Base-by-base conservation (phyloP, 2,329 filamentous ascomycete species). In the Aspergillus fischeri region DNA sequence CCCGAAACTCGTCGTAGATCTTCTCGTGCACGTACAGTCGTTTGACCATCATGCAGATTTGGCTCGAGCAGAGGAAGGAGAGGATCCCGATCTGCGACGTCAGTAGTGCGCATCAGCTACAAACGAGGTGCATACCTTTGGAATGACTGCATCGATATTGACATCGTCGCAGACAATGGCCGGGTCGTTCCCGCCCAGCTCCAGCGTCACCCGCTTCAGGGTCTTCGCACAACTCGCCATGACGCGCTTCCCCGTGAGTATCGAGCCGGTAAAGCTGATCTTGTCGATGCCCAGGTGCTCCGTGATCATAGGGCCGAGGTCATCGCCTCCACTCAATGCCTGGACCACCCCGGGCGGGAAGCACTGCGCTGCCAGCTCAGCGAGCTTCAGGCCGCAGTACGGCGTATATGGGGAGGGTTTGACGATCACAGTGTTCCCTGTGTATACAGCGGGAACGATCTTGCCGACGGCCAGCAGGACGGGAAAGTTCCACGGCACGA, bases 401-500 rank as follows among this genome's bases (percentile, higher is more conserved):
- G 85, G 42, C 77, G 84, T 71, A 32, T 66, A 72, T 0, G 70
- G 70, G 0, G 83, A 86, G 0, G 84, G 82, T 53, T 74, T 74
- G 59, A 85, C 77, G 61, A 85, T 83, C 21, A 84, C 72, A n/a
- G 75, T 72, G 65, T 83, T 82, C 27, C 80, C 81, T 0, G 81
- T 81, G 25, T 83, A 68, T 3, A 84, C 67, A 0, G 80, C 76
- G 0, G 78, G 73, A 4, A 71, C 74, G 38, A 83, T 75, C 68
- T 86, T 86, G 49, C 81, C 73, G 52, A 77, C 75, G 11, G 77
- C 75, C 24, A 77, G 58, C 21, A 72, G 52, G 10, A 76, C 57
- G 3, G 76, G 74, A 60, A 70, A 86, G 67, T 86, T 86, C 84
- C 84, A 86, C 1, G 83, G 83, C 25, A 81, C 80, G 62, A 86